Evolutionary conservation across 2,329 filamentous ascomycete genomes (phyloP), one percentile per base, ranked within the genome.

Genomic region (Chaetomium globosum): DNA sequence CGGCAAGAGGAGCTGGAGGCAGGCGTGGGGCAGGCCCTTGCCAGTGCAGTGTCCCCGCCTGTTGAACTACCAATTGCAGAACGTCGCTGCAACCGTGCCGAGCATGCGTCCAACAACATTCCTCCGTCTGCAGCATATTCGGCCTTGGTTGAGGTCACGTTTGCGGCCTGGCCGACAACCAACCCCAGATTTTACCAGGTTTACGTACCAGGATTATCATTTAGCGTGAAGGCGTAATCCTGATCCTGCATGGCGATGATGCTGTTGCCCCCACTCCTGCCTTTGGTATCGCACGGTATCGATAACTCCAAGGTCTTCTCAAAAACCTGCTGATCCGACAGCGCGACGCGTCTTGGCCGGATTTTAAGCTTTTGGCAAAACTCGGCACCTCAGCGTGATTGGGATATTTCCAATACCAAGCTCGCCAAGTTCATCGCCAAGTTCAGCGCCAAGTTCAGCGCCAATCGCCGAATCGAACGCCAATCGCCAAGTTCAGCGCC

Each of bases 191-290:
- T 16, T n/a, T 19, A 19, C 43, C 19, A n/a, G 19, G 43, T n/a
- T 48, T 48, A 23, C 1, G 10, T 48, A 23, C 46, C 46, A 48
- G 46, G 46, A 48, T 21, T 3, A 9, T n/a, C 7, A 9, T 10
- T 39, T 56, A 59, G 43, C 46, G 57, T 19, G 23, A 49, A 59
- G 43, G 57, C 57, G 43, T 33, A 7, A 53, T 53, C 51, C 6
- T n/a, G 19, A 51, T 59, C 46, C 43, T 31, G 39, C 43, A 59
- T 59, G 57, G 9, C 46, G 33, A 56, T 26, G 54, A 56, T 21
- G 33, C 19, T 12, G 3, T 28, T 19, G 33, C 54, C 31, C 51
- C 51, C 21, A 36, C 13, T 56, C 28, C 9, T 43, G 39, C 16
- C 39, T 43, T 19, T 26, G 26, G 26, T 26, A 26, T 26, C 26